Evolutionary conservation across 163 green algal genomes (phyloP), one percentile per base, ranked within the genome.

Genomic region (Smithsoniella earleae): DNA sequence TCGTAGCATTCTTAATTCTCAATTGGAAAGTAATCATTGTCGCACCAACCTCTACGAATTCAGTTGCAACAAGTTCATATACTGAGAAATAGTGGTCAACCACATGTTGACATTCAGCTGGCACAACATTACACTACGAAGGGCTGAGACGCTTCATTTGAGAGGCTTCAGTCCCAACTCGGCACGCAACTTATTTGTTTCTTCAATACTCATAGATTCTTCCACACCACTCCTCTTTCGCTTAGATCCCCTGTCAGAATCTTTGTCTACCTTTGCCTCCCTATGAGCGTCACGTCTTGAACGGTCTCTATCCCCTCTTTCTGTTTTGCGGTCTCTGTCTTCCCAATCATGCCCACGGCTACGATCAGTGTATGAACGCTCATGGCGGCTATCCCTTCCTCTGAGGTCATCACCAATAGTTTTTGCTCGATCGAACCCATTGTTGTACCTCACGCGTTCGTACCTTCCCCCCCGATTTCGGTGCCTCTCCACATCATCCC

Each of bases 81-180:
- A n/a, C n/a, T n/a, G n/a, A n/a, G n/a, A n/a, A n/a, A n/a, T n/a
- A n/a, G n/a, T n/a, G n/a, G n/a, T n/a, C n/a, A n/a, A n/a, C n/a
- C n/a, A n/a, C n/a, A n/a, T n/a, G n/a, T n/a, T n/a, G n/a, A n/a
- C n/a, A n/a, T n/a, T n/a, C n/a, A 55, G 44, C 44, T 55, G 44
- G 20, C 44, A 55, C 44, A 55, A 30, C 44, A 55, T 30, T 30
- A 20, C 20, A 20, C 20, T n/a, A n/a, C n/a, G n/a, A n/a, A n/a
- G n/a, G n/a, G n/a, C n/a, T n/a, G 36, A 64, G 36, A 1, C 2
- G 43, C 58, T 43, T 63, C 33, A 81, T 49, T 78, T 80, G 22
- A 94, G 78, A 22, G 88, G 88, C 46, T 90, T 90, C 2, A 94
- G 74, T 5, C 88, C 88, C 34, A 94, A 76, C 55, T 84, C 89